Evolutionary conservation across 2,329 filamentous ascomycete species (phyloP).

Genomic region (Cadophora luteo-olivacea): DNA sequence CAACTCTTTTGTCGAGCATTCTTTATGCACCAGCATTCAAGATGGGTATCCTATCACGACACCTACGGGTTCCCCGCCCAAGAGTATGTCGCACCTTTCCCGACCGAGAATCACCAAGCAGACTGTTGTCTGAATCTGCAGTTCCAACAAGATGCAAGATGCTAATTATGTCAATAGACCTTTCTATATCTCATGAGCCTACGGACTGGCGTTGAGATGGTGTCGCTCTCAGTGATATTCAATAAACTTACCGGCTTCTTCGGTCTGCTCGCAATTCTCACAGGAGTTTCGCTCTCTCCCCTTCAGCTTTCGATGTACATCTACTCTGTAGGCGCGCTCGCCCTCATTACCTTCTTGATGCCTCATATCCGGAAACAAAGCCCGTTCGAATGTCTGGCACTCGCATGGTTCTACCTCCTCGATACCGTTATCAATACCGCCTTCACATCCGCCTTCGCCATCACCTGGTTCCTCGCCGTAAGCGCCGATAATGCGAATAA

Average conservation of each 20-base stretch:
- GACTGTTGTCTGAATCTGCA: not conserved
- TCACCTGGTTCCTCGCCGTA: constrained; percentile 85
- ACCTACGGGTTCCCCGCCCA: constrained; percentile 42
- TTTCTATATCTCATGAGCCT: constrained; percentile 88
- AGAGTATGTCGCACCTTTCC: constrained; percentile 35
- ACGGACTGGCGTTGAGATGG: constrained; percentile 84
- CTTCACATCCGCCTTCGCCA: constrained; percentile 82
- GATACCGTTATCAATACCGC: constrained; percentile 82
- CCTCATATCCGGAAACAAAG: constrained; percentile 81
- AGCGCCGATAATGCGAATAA: constrained; percentile 48
- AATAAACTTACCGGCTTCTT: constrained; percentile 94
- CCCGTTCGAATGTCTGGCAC: constrained; percentile 78
- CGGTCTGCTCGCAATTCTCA: constrained; percentile 86
- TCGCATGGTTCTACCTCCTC: constrained; percentile 85
- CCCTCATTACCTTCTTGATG: constrained; percentile 71
- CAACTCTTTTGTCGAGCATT: not conserved
- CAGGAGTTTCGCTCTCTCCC: constrained; percentile 81
- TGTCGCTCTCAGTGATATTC: constrained; percentile 81
- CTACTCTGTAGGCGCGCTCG: constrained; percentile 78
- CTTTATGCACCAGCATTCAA: constrained; percentile 19
- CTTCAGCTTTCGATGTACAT: constrained; percentile 92
- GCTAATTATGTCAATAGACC: constrained; percentile 59
- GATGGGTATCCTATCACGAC: constrained; percentile 42
- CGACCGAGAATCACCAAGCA: not conserved
- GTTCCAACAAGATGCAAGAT: constrained; percentile 5